A percentile compares a stretch with the other conserved stretches of the same genome.
Evolutionary conservation across 164 flowering plant genomes (phyloP).

Genomic region (Santalum album): DNA sequence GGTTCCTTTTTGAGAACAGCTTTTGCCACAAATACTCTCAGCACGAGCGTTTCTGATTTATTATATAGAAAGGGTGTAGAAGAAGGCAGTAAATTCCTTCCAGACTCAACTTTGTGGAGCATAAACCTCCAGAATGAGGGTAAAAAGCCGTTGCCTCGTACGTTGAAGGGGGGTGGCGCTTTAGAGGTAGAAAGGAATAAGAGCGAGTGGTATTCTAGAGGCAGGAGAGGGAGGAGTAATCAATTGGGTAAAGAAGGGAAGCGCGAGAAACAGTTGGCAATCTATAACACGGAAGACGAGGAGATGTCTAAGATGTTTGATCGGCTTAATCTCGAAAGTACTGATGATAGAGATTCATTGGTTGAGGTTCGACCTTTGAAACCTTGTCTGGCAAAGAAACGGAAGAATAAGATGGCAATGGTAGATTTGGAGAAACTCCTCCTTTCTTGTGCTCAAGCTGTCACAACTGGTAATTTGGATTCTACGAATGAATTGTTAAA

Average conservation of each 20-base stretch:
- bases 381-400: neutral
- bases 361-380: neutral
- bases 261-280: too few relatives aligned
- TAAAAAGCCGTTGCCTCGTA: neutral
- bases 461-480: constrained; percentile 6
- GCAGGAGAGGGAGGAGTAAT: neutral
- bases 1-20: too few relatives aligned
- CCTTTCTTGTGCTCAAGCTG: constrained; percentile 16
- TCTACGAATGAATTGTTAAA: constrained; percentile 8
- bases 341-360: too few relatives aligned
- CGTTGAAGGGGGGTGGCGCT: neutral
- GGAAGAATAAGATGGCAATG: neutral
- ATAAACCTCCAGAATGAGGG: neutral
- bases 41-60: too few relatives aligned
- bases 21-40: too few relatives aligned
- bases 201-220: neutral
- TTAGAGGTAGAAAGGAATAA: neutral
- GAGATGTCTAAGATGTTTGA: neutral
- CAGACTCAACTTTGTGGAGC: neutral
- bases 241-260: too few relatives aligned
- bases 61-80: neutral
- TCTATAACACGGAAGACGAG: too few relatives aligned
- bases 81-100: neutral
- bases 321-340: neutral
- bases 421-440: constrained; percentile 16